phyloP scores from a whole-genome alignment of 192 early-diverging fungal genomes.

The Paraglomus occultum region DNA sequence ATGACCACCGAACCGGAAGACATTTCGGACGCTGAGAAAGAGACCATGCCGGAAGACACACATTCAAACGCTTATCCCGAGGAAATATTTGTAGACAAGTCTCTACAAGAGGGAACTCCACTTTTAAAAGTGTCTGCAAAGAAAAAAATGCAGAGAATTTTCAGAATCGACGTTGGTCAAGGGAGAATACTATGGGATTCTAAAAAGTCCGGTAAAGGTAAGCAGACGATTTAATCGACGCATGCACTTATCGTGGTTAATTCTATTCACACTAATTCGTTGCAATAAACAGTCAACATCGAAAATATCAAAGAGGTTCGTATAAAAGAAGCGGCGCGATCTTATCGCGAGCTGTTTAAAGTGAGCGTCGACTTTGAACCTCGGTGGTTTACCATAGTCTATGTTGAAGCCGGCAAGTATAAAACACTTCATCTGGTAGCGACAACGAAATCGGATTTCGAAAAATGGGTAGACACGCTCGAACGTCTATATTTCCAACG shows the following conservation, averaged over 20 bases:
- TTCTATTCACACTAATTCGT: background rate
- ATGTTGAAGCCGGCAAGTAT: conserved; percentile 43
- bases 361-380: conserved; percentile 37
- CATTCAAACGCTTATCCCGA: background rate
- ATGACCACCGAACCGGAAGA: background rate
- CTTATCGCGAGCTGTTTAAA: conserved; percentile 40
- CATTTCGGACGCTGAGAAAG: background rate
- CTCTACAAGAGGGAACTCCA: conserved; percentile 33
- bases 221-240: background rate
- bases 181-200: conserved; percentile 48
- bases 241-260: background rate
- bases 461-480: conserved; percentile 42
- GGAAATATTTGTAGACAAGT: conserved; percentile 10
- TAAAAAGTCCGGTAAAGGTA: conserved; percentile 43
- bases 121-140: conserved; percentile 45
- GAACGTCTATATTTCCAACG: conserved; percentile 41
- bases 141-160: conserved; percentile 37
- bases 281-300: conserved; percentile 39
- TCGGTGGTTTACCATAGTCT: conserved; percentile 45
- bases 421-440: conserved; percentile 46
- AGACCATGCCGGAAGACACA: background rate
- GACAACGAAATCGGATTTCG: conserved; percentile 35
- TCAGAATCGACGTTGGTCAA: conserved; percentile 45
- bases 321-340: conserved; percentile 40
- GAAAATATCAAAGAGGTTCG: conserved; percentile 48